Conservation (phyloP, 2,329 filamentous ascomycete species). For the Xylariaceae sp. region DNA sequence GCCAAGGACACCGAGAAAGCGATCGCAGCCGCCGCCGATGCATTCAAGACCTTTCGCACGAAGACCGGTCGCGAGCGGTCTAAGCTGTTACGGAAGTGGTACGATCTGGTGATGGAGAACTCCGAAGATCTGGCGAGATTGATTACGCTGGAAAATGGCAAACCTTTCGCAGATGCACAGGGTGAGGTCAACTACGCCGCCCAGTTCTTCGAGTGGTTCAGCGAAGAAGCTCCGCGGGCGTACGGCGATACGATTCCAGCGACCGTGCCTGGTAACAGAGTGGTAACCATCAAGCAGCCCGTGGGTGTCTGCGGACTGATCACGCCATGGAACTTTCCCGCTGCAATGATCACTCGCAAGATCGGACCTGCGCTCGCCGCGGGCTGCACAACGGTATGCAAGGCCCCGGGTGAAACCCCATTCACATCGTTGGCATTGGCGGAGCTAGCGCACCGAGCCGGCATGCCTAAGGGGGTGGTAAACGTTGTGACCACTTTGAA, state of each 20-base stretch:
- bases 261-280: conserved; percentile 72
- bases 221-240: conserved; percentile 74
- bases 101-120: conserved; percentile 79
- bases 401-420: conserved; percentile 90
- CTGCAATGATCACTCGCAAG: conserved; percentile 76
- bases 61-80: conserved; percentile 77
- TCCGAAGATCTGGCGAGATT: conserved; percentile 80
- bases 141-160: conserved; percentile 91
- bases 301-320: conserved; percentile 84
- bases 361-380: conserved; percentile 80
- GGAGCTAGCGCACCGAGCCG: conserved; percentile 84
- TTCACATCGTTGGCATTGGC: conserved; percentile 88
- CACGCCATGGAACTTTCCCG: conserved; percentile 89
- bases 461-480: conserved; percentile 87
- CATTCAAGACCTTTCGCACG: conserved; percentile 73
- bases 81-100: conserved; percentile 79
- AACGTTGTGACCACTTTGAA: conserved; percentile 83
- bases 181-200: conserved; percentile 76
- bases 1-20: conserved; percentile 78
- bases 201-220: conserved; percentile 82
- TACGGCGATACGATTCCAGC: conserved; percentile 79
- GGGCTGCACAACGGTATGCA: conserved; percentile 93
- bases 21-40: conserved; percentile 80
- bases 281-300: conserved; percentile 81
- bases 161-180: conserved; percentile 76